A percentile compares a stretch with the other conserved stretches of the same genome.
Conservation (phyloP, 805 yeast genomes). For the Candida coleopterorum region DNA sequence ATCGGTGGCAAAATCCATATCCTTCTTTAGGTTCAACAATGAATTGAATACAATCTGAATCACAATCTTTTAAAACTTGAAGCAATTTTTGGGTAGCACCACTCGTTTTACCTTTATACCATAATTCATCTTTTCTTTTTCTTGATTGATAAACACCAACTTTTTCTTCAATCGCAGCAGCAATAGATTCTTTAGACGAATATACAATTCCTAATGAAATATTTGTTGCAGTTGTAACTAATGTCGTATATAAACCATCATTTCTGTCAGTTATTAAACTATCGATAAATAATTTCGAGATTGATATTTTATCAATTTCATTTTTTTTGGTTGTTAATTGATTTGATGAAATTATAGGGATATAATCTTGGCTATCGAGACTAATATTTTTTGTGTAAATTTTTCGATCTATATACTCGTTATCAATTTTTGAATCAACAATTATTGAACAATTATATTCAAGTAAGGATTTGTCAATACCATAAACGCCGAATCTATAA, state of each 20-base stretch:
- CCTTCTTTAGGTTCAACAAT: slow-evolving; percentile 76
- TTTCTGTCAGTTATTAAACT: slow-evolving; percentile 72
- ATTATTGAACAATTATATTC: slow-evolving; percentile 20
- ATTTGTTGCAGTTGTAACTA: slow-evolving; percentile 69
- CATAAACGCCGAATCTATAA: slow-evolving; percentile 36
- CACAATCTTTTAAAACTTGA: slow-evolving; percentile 76
- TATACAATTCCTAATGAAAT: slow-evolving; percentile 81
- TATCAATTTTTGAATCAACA: slow-evolving; percentile 21
- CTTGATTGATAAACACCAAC: slow-evolving; percentile 95
- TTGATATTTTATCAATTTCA: slow-evolving; percentile 23
- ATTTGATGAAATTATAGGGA: slow-evolving; percentile 22
- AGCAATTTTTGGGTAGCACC: slow-evolving; percentile 86
- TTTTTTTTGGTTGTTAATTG: slow-evolving; percentile 20
- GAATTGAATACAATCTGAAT: slow-evolving; percentile 84
- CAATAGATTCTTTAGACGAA: slow-evolving; percentile 77
- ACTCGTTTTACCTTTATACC: slow-evolving; percentile 96
- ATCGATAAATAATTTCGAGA: slow-evolving; percentile 44
- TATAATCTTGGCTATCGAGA: slow-evolving; percentile 26
- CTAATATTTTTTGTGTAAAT: slow-evolving; percentile 22
- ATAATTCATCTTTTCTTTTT: slow-evolving; percentile 68
- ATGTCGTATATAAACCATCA: slow-evolving; percentile 81
- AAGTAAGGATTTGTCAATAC: slow-evolving; percentile 11
- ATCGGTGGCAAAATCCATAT: slow-evolving; percentile 88
- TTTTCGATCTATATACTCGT: slow-evolving; percentile 21
- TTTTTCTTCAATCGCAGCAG: slow-evolving; percentile 72